Evolutionary conservation across 2,329 filamentous ascomycete species (phyloP), one percentile per base, ranked within the genome.

Genomic region (Hortaea werneckii): DNA sequence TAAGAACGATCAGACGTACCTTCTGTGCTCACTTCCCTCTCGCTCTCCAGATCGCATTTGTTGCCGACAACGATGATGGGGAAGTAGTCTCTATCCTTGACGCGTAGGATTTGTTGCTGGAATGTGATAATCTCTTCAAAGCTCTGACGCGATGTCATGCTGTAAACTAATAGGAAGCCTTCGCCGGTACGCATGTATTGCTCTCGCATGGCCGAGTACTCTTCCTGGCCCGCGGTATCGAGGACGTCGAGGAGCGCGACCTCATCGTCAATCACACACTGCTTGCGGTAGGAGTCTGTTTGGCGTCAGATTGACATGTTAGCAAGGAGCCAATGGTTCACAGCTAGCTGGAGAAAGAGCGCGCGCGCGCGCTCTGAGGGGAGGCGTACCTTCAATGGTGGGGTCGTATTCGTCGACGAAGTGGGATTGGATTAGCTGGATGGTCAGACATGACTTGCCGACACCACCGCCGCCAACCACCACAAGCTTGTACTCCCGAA

Each of bases 31-130:
- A 98, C 92, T 61, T 90, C 85, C 63, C 92, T 80, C 71, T 98
- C 90, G 58, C 76, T 76, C 63, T 95, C 90, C 67, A 98, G 73
- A 87, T 98, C 92, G 72, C 90, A 95, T 78, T 98, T 98, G 80
- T 98, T 98, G 59, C 88, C 92, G 37, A 96, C 92, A 40, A 98
- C 86, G 48, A 96, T 95, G 75, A 98, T 96, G 58, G 92, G 92
- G 75, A 98, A 98, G 69, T 95, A 95, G 72, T 98, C 92, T 80
- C 95, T 96, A 75, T 96, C 92, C 78, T 98, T 98, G 61, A 98
- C 92, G 58, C 92, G 77, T 58, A 98, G 76, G 65, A 98, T 98
- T 71, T 98, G 92, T 76, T 96, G 89, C 71, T 96, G 89, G 72
- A 96, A 96, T 41, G 88, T 95, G 71, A 88, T 85, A 68, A 98